phyloP scores from a whole-genome alignment of 495 filamentous ascomycete genomes.

The Penicillium antarcticum region DNA sequence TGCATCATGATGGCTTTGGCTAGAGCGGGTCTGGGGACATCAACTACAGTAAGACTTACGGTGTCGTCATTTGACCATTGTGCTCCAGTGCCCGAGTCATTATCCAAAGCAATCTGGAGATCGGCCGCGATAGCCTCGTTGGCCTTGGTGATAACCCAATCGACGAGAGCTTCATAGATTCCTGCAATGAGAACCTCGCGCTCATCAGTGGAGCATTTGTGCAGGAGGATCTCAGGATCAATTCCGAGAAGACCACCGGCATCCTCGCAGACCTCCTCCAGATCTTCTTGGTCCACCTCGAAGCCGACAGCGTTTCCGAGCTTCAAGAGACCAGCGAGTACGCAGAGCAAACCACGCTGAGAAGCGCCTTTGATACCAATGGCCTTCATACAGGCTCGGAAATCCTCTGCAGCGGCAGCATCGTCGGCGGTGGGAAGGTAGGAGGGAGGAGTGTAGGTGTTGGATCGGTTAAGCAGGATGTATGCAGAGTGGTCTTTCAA shows the following conservation, averaged over 20 bases:
- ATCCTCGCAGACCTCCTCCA: slow-evolving; percentile 87
- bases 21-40: slow-evolving; percentile 74
- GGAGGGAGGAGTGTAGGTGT: slow-evolving; percentile 80
- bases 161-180: slow-evolving; percentile 90
- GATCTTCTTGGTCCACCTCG: slow-evolving; percentile 76
- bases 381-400: slow-evolving; percentile 74
- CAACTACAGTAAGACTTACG: slow-evolving; percentile 83
- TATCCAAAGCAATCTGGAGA: slow-evolving; percentile 63
- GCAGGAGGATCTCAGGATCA: slow-evolving; percentile 78
- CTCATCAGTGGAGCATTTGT: slow-evolving; percentile 77
- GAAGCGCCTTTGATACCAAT: slow-evolving; percentile 88
- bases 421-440: slow-evolving; percentile 95
- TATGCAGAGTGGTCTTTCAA: slow-evolving; percentile 79
- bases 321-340: slow-evolving; percentile 82
- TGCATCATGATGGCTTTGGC: slow-evolving; percentile 84
- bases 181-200: slow-evolving; percentile 77
- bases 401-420: slow-evolving; percentile 88
- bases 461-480: slow-evolving; percentile 72
- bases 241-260: slow-evolving; percentile 81
- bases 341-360: slow-evolving; percentile 75
- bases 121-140: slow-evolving; percentile 85
- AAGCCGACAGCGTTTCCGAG: slow-evolving; percentile 87
- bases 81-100: slow-evolving; percentile 52
- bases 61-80: slow-evolving; percentile 72
- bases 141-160: slow-evolving; percentile 86